These are phyloP conservation scores for Saccharomycopsis amapae DNA, from an alignment of 805 yeast genomes.

Conservation along the genomic window DNA sequence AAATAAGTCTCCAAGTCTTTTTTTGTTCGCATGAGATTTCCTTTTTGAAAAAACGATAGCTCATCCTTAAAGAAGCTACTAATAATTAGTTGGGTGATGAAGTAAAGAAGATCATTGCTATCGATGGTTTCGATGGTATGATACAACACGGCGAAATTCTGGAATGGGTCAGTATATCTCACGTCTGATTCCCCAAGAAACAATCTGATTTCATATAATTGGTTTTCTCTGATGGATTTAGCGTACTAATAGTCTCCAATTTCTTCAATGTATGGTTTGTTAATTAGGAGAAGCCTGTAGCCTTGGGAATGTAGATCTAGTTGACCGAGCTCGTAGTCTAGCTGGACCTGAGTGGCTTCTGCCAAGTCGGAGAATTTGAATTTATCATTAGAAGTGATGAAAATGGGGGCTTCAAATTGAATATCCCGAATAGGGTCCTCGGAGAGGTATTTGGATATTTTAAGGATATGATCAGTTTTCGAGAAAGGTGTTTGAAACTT, in stretches of 20 bases:
- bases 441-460: constrained; percentile 26
- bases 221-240: constrained; percentile 11
- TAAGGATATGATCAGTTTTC: no score
- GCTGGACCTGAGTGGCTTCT: constrained; percentile 43
- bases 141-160: constrained; percentile 34
- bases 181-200: constrained; percentile 37
- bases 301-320: constrained; percentile 22
- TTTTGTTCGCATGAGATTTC: no score
- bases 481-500: no score
- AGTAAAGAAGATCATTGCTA: constrained; percentile 56
- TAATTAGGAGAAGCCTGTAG: no score
- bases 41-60: no score
- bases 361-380: constrained; percentile 62
- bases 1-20: no score
- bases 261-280: not conserved
- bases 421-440: constrained; percentile 37
- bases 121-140: constrained; percentile 41
- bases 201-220: constrained; percentile 33
- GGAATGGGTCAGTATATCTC: constrained; percentile 36
- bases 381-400: constrained; percentile 34
- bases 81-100: constrained; percentile 45
- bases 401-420: constrained; percentile 37
- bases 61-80: constrained; percentile 41
- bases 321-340: constrained; percentile 35
- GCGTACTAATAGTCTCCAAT: no score